A percentile compares a stretch with the other conserved stretches of the same genome.
Evolutionary conservation across 345 rosid species (phyloP).

Genomic region (Aurinia saxatilis): DNA sequence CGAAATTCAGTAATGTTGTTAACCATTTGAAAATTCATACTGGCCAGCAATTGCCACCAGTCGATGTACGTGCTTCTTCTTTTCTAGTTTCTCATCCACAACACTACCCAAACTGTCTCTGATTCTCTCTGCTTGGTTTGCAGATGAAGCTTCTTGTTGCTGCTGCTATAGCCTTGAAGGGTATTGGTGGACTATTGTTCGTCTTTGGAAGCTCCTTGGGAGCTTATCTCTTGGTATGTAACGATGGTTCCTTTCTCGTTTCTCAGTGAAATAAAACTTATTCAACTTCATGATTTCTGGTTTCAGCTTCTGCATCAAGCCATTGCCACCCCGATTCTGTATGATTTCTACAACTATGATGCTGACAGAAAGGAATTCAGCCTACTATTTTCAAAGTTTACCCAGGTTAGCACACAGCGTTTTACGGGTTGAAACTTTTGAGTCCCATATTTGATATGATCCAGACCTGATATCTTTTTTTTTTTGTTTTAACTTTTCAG

Average conservation of each 20-base stretch:
- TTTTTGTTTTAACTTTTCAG: slow-evolving; percentile 26
- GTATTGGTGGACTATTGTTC: slow-evolving; percentile 60
- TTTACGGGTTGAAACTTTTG: not conserved
- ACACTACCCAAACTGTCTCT: not conserved
- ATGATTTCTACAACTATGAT: slow-evolving; percentile 73
- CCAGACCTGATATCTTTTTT: not conserved
- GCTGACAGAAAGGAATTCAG: slow-evolving; percentile 44
- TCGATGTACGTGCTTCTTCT: slow-evolving; percentile 33
- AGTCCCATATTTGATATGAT: not conserved
- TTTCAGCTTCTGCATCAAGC: slow-evolving; percentile 61
- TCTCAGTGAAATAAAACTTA: not conserved
- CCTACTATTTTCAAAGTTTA: slow-evolving; percentile 44
- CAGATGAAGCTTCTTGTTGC: slow-evolving; percentile 48
- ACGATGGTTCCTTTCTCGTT: not conserved
- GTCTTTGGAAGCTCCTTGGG: slow-evolving; percentile 61
- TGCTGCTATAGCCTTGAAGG: slow-evolving; percentile 50
- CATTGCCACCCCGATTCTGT: slow-evolving; percentile 41
- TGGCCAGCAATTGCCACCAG: slow-evolving; percentile 45
- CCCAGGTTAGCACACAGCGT: slow-evolving; percentile 38
- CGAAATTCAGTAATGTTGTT: slow-evolving; percentile 38
- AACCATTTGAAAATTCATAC: slow-evolving; percentile 38
- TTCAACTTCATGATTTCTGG: not conserved
- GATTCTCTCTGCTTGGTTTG: not conserved
- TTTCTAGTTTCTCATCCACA: not conserved
- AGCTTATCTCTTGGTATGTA: slow-evolving; percentile 65